Base-by-base conservation (phyloP, 1,284 basidiomycete genomes). In the Fomitopsis betulina region DNA sequence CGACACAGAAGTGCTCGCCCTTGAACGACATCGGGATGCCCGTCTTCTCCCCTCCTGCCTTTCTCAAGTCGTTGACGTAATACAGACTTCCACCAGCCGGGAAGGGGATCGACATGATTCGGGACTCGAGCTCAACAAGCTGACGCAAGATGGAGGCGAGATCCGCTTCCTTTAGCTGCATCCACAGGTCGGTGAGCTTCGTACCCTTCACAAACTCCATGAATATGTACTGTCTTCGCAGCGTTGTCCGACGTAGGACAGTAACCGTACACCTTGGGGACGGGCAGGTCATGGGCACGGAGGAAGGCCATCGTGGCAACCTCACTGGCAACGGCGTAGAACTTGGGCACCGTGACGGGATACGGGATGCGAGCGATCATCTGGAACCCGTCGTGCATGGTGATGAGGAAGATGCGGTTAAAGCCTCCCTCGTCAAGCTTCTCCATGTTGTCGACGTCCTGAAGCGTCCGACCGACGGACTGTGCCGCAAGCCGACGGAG, bases 231-330 rank as follows among this genome's bases (percentile, higher is more conserved):
- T 79, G 79, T 82, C 67, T 69, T 61, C 19, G 79, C 80, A 3
- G 67, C 74, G 67, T 83, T 82, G 71, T 83, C 71, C 65, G 76
- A 60, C 57, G 60, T 23, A 69, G 77, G 72, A 5, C 80, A 80
- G 72, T 83, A 83, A 32, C 64, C 77, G 68, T 82, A 83, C 8
- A 83, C 70, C 67, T 81, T 33, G 35, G 79, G 78, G 60, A 78
- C 63, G 66, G 81, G 80, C 56, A 82, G 67, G 55, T 74, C 79
- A 65, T 40, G 64, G 67, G 75, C 69, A 70, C 79, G 79, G 62
- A 81, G 78, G 55, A 76, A 77, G 43, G n/a, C 60, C 74, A 82
- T 76, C 15, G 80, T 82, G 58, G 80, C 79, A 27, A 79, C 81
- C 70, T 82, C 80, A 63, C 79, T 81, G 37, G 80, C 80, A 52